A percentile compares a stretch with the other conserved stretches of the same genome.
phyloP scores from a whole-genome alignment of 2,329 filamentous ascomycete genomes.

The Penicillium sp. region DNA sequence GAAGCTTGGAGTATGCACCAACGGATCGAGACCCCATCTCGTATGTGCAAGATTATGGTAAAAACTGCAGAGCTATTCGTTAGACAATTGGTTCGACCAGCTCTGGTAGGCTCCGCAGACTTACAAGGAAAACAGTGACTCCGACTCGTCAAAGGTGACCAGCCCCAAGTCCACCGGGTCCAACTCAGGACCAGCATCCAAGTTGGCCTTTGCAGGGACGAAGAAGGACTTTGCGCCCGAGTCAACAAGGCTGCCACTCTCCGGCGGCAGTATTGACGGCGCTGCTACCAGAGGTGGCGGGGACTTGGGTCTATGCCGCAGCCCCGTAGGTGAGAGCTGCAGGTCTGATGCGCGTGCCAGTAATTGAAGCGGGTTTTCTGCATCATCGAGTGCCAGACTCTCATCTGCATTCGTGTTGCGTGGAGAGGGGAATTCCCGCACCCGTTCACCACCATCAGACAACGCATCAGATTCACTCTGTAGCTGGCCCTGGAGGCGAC shows the following conservation, averaged over 20 bases:
- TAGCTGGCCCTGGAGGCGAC: slow-evolving; percentile 46
- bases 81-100: neutral
- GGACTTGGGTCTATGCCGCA: slow-evolving; percentile 21
- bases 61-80: slow-evolving; percentile 50
- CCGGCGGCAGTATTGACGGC: slow-evolving; percentile 38
- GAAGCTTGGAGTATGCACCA: slow-evolving; percentile 63
- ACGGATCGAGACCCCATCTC: slow-evolving; percentile 68
- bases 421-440: slow-evolving; percentile 21
- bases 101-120: slow-evolving; percentile 24
- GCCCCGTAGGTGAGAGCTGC: slow-evolving; percentile 49
- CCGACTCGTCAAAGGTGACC: slow-evolving; percentile 64
- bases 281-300: slow-evolving; percentile 34
- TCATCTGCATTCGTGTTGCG: slow-evolving; percentile 43
- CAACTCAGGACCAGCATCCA: slow-evolving; percentile 62
- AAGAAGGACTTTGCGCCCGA: slow-evolving; percentile 61
- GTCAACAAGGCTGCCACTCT: slow-evolving; percentile 4
- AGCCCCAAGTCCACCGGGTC: slow-evolving; percentile 69
- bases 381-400: slow-evolving; percentile 64
- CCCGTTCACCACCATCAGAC: slow-evolving; percentile 31
- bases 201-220: slow-evolving; percentile 59
- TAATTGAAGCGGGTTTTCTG: slow-evolving; percentile 70
- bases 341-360: slow-evolving; percentile 70
- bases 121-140: slow-evolving; percentile 63
- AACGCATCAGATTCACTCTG: slow-evolving; percentile 28
- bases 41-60: slow-evolving; percentile 69